phyloP scores from a whole-genome alignment of 805 yeast species.

The Ogataea degrootiae region DNA sequence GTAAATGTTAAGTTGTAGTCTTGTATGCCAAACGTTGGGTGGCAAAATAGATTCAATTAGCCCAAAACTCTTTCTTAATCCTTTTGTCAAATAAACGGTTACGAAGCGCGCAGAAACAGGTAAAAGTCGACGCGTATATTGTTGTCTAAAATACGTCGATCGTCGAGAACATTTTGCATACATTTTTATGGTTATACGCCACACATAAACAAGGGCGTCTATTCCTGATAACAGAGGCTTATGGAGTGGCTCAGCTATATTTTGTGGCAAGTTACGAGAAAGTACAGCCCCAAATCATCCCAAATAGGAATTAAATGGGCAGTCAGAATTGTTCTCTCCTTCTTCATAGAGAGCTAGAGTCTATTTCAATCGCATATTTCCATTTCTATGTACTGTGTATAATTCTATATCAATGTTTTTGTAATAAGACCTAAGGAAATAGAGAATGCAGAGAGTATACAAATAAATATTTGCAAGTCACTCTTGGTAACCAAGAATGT shows the following conservation, averaged over 20 bases:
- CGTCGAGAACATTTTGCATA: background rate
- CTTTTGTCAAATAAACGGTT: slow-evolving; percentile 1
- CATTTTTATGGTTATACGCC: too few species aligned
- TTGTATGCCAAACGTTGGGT: slow-evolving; percentile 2
- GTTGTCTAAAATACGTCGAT: slow-evolving; percentile 1
- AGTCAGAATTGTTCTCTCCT: too few species aligned
- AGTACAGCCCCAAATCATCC: too few species aligned
- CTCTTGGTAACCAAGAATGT: background rate
- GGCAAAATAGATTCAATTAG: slow-evolving; percentile 9
- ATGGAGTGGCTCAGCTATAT: too few species aligned
- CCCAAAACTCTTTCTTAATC: too few species aligned
- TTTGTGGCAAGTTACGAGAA: too few species aligned
- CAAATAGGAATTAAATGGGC: too few species aligned
- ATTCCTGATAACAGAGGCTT: too few species aligned
- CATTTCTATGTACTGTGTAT: background rate
- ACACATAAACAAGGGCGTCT: too few species aligned
- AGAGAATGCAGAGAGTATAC: background rate
- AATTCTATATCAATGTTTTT: background rate
- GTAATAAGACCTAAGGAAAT: background rate
- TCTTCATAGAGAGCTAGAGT: too few species aligned
- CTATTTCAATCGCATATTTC: too few species aligned
- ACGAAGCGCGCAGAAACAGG: background rate
- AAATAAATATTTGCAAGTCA: background rate
- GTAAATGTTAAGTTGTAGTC: background rate
- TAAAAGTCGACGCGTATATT: too few species aligned